Conservation (phyloP, 768 basidiomycete species). For the Lentinula lateritia region DNA sequence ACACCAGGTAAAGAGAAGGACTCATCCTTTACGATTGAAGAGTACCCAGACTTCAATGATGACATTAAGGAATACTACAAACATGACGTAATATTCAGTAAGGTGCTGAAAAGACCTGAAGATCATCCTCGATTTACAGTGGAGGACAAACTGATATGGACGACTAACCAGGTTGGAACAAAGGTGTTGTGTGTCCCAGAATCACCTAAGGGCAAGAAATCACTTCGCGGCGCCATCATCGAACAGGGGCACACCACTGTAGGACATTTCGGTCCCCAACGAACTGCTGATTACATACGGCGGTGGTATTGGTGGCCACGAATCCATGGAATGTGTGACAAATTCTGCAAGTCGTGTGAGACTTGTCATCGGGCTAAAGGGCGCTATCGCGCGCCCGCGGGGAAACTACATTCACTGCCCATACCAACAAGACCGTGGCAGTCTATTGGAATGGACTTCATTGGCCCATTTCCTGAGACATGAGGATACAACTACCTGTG, state of each 20-base stretch:
- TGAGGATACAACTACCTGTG: constrained; percentile 10
- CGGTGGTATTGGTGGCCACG: constrained; percentile 12
- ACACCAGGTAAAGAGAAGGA: background rate
- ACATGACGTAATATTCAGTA: background rate
- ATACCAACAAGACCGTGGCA: constrained; percentile 17
- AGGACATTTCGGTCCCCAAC: constrained; percentile 18
- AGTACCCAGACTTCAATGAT: background rate
- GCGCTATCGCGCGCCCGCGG: background rate
- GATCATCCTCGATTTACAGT: constrained; percentile 3
- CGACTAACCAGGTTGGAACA: background rate
- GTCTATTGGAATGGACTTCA: constrained; percentile 6
- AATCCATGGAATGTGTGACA: background rate
- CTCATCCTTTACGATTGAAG: background rate
- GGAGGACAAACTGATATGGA: constrained; percentile 4
- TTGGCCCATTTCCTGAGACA: background rate
- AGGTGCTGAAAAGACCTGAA: constrained; percentile 7
- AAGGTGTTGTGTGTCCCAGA: constrained; percentile 1
- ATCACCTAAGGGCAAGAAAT: background rate
- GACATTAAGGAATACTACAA: background rate
- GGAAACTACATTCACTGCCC: constrained; percentile 8
- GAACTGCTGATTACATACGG: constrained; percentile 5
- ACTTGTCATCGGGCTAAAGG: constrained; percentile 9
- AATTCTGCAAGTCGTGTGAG: constrained; percentile 10
- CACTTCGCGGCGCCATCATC: constrained; percentile 9
- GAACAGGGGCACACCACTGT: constrained; percentile 16